A percentile compares a stretch with the other conserved stretches of the same genome.
These are phyloP conservation scores for Bacidia gigantensis DNA, from an alignment of 495 filamentous ascomycete species.

Conservation along the genomic window DNA sequence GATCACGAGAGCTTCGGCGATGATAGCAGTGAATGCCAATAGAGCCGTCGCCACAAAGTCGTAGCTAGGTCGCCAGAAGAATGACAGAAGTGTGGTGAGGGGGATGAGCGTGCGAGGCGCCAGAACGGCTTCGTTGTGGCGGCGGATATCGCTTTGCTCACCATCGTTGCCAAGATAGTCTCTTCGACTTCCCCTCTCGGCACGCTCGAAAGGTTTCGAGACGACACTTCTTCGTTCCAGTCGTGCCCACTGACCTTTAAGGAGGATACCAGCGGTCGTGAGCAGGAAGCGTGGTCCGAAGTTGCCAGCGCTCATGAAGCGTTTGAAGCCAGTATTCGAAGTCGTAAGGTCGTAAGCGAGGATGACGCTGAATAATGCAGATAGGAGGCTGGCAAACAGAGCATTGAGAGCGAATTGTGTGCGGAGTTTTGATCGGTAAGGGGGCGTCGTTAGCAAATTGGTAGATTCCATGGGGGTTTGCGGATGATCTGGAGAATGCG, in stretches of 20 bases:
- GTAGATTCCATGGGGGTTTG: background rate
- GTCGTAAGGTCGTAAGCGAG: background rate
- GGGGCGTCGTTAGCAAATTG: background rate
- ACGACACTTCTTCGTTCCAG: background rate
- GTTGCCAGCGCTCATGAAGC: background rate
- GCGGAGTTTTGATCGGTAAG: background rate
- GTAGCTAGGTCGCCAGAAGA: background rate
- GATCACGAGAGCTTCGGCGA: background rate
- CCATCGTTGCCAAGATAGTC: background rate
- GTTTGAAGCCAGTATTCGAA: background rate
- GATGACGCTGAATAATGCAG: background rate
- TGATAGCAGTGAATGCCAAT: background rate
- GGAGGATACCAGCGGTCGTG: background rate
- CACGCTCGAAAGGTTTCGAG: background rate
- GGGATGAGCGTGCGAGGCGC: background rate
- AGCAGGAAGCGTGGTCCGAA: background rate
- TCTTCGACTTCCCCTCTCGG: background rate
- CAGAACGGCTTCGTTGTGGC: background rate
- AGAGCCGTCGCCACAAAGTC: background rate
- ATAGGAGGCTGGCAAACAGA: background rate
- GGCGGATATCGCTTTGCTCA: background rate
- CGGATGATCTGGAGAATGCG: background rate
- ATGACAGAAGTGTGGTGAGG: background rate
- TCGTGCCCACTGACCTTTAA: background rate
- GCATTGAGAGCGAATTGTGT: background rate